Percentiles rank a stretch among this genome's conserved stretches.
Conservation (phyloP, 805 yeast species). For the Metschnikowia dekortorum region DNA sequence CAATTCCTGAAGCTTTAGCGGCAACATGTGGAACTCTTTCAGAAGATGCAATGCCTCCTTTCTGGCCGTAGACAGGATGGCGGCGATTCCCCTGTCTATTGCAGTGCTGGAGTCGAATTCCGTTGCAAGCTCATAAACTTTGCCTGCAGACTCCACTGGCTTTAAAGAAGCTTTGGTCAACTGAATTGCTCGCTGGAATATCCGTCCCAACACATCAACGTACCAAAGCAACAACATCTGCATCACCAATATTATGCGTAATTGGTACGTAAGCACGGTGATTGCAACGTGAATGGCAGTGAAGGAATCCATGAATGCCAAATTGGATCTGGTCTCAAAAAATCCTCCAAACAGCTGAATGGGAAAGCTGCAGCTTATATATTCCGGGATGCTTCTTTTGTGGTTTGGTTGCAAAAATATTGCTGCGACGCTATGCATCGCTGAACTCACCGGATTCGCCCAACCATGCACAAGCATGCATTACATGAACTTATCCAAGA, state of each 20-base stretch:
- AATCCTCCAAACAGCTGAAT: background rate
- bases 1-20: slow-evolving; percentile 3
- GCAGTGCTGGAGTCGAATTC: background rate
- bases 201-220: slow-evolving; percentile 1
- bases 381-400: background rate
- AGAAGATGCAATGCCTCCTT: background rate
- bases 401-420: background rate
- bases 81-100: background rate
- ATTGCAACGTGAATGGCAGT: slow-evolving; percentile 1
- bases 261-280: background rate
- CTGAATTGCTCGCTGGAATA: background rate
- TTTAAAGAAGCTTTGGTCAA: background rate
- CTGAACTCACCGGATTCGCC: background rate
- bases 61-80: background rate
- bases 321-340: background rate
- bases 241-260: background rate
- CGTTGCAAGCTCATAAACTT: background rate
- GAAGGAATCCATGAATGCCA: background rate
- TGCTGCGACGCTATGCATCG: background rate
- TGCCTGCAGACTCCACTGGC: background rate
- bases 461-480: background rate
- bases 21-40: slow-evolving; percentile 2
- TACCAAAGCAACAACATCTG: slow-evolving; percentile 1
- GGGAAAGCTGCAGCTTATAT: background rate
- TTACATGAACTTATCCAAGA: background rate